These are phyloP conservation scores for Fraxinus velutina DNA, from an alignment of 305 asterid genomes.

Conservation along the genomic window DNA sequence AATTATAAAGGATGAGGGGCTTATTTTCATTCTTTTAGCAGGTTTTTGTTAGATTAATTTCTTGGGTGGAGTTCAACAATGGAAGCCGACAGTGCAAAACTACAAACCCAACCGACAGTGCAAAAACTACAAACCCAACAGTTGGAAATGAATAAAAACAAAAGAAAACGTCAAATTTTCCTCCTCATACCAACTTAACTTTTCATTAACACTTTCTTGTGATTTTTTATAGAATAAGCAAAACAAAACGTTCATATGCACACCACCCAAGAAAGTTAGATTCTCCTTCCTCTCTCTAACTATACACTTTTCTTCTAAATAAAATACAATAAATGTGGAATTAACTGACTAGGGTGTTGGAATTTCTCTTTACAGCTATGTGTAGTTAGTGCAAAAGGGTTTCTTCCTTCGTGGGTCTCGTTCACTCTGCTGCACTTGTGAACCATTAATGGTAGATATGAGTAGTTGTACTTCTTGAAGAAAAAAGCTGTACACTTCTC, in stretches of 20 bases:
- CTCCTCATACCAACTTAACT: constrained; percentile 15
- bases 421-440: constrained; percentile 16
- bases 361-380: neutral
- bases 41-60: neutral
- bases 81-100: neutral
- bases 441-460: neutral
- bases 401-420: constrained; percentile 2
- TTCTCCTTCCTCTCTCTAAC: constrained; percentile 8
- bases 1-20: no score
- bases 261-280: constrained; percentile 33
- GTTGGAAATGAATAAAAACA: constrained; percentile 24
- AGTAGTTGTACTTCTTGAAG: constrained; percentile 6
- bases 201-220: neutral
- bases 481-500: neutral
- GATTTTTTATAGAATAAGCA: neutral
- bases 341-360: neutral
- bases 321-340: neutral
- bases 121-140: constrained; percentile 10
- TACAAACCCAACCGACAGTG: neutral
- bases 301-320: neutral
- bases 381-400: constrained; percentile 6
- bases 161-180: constrained; percentile 35
- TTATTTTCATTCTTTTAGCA: no score
- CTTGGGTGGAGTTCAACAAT: neutral
- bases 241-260: neutral